Base-by-base conservation (phyloP, 208 protist species). In the Acanthamoeba sp. region DNA sequence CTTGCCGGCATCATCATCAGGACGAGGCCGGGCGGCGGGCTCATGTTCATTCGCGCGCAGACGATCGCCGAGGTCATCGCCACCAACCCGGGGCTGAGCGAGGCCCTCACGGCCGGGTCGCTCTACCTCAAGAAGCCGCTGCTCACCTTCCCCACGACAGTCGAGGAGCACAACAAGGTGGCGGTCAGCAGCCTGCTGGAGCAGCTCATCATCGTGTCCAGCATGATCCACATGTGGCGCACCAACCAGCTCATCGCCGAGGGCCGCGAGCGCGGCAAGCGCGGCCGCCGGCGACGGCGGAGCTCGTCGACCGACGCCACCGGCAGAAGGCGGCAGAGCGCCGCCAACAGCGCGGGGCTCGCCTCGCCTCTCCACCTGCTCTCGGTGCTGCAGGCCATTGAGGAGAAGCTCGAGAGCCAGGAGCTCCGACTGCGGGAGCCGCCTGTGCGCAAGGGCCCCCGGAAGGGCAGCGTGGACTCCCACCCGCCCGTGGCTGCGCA, bases 181-280 rank as follows among this genome's bases (percentile, higher is more conserved):
- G 18, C 69, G 1, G 3, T 78, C 32, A 78, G 69, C 69, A 6
- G 69, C 29, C 69, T 78, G 69, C 69, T 78, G 36, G 69, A 78
- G 69, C 69, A 78, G 38, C 69, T 78, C 69, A 78, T 78, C 69
- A 32, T 78, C 9, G 69, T 22, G 0, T 78, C 69, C 18, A 78
- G 69, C 69, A 38, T n/a, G 69, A 78, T 78, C 69, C 69, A 78
- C 69, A 78, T 78, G 69, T 78, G 69, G 69, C 69, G 69, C 18
- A 45, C 69, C 6, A 32, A 7, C 38, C 69, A 78, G 69, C 69
- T 48, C 18, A 78, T 78, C n/a, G 69, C 69, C 69, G 69, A 78
- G 38, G 42, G 69, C 22, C 34, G 34, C 34, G 69, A 45, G 7
- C 69, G 69, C 10, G 27, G n/a, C 59, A 10, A 34, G n/a, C 59